Evolutionary conservation across 2,329 filamentous ascomycete species (phyloP).

Genomic region (Ceratocystis ficicola): DNA sequence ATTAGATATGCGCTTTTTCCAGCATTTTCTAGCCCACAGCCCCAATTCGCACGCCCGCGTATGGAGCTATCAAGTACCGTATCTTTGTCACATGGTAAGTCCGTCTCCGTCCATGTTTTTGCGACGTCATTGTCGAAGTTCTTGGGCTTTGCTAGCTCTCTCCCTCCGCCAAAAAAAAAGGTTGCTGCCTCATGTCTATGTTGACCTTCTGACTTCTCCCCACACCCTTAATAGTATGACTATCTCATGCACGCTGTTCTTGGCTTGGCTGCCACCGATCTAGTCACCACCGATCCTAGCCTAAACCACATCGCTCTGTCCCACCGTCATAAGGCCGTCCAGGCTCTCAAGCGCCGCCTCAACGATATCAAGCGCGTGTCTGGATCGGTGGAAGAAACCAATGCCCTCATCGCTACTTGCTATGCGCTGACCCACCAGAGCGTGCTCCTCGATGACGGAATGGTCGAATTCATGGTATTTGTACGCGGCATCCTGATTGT

Average conservation of each 20-base stretch:
- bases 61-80: conserved; percentile 56
- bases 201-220: conserved; percentile 17
- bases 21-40: conserved; percentile 50
- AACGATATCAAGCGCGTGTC: conserved; percentile 32
- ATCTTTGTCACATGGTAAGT: conserved; percentile 52
- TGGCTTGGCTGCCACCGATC: conserved; percentile 54
- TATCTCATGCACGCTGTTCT: conserved; percentile 61
- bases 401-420: conserved; percentile 48
- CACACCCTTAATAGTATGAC: conserved; percentile 37
- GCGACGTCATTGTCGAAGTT: neutral
- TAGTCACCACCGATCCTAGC: conserved; percentile 40
- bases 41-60: conserved; percentile 46
- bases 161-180: neutral
- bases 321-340: conserved; percentile 54
- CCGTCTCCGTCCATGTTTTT: too few species aligned
- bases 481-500: conserved; percentile 46
- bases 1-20: conserved; percentile 57
- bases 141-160: neutral
- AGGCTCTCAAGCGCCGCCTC: conserved; percentile 46
- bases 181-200: too few species aligned
- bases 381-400: conserved; percentile 41
- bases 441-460: conserved; percentile 44
- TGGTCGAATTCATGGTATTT: conserved; percentile 50
- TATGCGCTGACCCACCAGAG: conserved; percentile 49
- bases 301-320: conserved; percentile 47